Evolutionary conservation across 805 yeast species (phyloP), one percentile per base, ranked within the genome.

Genomic region (Ogataea nitratoaversa): DNA sequence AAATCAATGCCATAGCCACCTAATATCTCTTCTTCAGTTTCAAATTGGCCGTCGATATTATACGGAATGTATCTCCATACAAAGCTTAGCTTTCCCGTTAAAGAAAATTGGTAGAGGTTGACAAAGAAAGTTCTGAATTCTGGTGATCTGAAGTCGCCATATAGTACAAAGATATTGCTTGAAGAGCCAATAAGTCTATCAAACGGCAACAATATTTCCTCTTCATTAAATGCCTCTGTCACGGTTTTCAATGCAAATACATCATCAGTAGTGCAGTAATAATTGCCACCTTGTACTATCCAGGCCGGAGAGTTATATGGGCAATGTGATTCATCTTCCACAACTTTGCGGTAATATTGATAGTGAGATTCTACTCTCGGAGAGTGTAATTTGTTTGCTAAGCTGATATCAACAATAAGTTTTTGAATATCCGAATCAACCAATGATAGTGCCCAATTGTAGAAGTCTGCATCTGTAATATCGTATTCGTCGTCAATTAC

Each of bases 211-310:
- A 63, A 22, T 5, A 49, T 32, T 1, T 60, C 53, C 35, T 12
- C 32, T 12, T 14, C 19, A 5, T 19, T 13, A 5, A 24, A 36
- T 20, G n/a, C 42, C 5, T 56, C 50, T n/a, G 65, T 63, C 19
- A 67, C 66, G 0, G 87, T 75, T 57, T 83, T 82, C 41, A 93
- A 67, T 3, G 96, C 95, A 59, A 77, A 93, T 1, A 88, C 72
- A 42, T 84, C 95, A 40, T 78, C 85, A 3, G 81, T 66, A 8
- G 82, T 75, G 51, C 89, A 80, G 53, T 81, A 82, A 2, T 71
- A 57, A 30, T 51, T 43, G 19, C 68, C 67, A 36, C 74, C 74
- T 42, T 81, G 78, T 47, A 70, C 70, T 41, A 57, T 70, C 72
- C 85, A 81, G 1, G 77, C 67, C 5, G 49, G 52, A 5, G 67